Evolutionary conservation across 2,329 filamentous ascomycete genomes (phyloP).

Genomic region (Colletotrichum liaoningense): DNA sequence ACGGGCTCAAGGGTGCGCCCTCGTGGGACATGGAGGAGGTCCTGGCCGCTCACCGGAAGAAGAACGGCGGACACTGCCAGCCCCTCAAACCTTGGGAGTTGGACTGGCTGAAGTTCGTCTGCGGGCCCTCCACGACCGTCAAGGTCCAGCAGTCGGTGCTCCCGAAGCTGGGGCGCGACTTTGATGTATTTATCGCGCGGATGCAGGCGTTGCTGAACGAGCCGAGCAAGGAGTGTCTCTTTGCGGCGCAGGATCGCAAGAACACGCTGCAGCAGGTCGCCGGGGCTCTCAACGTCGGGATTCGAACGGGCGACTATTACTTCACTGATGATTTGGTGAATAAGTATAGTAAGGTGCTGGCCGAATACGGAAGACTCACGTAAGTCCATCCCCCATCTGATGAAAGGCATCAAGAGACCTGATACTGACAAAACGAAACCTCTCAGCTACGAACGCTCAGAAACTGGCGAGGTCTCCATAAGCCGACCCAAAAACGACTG

Average conservation of each 20-base stretch:
- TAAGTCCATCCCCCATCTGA: constrained; percentile 12
- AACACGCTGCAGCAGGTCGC: neutral
- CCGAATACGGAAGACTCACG: constrained; percentile 40
- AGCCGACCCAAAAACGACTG: constrained; percentile 40
- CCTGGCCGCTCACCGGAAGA: neutral
- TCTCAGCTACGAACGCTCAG: constrained; percentile 5
- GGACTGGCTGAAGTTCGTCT: constrained; percentile 29
- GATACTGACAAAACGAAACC: neutral
- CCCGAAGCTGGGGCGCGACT: constrained; percentile 30
- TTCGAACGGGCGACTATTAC: constrained; percentile 12
- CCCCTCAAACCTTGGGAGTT: constrained; percentile 18
- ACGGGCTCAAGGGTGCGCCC: neutral
- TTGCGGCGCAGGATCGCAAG: constrained; percentile 12
- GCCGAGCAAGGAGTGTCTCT: constrained; percentile 39
- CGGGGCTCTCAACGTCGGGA: neutral
- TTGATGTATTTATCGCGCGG: constrained; percentile 45
- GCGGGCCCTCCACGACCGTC: constrained; percentile 38
- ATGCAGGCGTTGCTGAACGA: constrained; percentile 48
- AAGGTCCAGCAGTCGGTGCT: constrained; percentile 37
- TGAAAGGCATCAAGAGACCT: no score
- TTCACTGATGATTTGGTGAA: constrained; percentile 41
- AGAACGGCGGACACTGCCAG: neutral
- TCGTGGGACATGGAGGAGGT: constrained; percentile 22
- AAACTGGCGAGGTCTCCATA: constrained; percentile 39
- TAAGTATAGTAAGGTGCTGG: constrained; percentile 40